Base-by-base conservation (phyloP, 495 filamentous ascomycete genomes). In the Astrothelium macrocarpum region DNA sequence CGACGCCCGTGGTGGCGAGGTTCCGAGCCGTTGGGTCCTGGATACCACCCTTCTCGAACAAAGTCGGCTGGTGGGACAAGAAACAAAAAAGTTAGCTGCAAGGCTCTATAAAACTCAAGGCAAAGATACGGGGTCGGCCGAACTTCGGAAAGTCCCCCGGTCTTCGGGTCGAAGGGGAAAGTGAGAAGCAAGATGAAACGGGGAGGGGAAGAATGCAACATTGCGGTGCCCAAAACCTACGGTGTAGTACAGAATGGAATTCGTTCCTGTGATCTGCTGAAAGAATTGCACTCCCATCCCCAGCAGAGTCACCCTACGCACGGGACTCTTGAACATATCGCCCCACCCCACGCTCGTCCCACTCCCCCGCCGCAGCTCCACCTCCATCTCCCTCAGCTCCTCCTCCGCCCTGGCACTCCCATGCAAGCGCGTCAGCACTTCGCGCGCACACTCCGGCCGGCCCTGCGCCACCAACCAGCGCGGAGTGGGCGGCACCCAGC, bases 201-300 rank as follows among this genome's bases (percentile, higher is more conserved):
- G 34, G 34, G 5, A 39, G 34, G 34, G 34, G 34, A 39, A 14
- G 14, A 39, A 5, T 5, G 5, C 34, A 14, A 14, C 5, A 39
- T 39, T 5, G 34, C 34, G 14, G 34, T 39, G 20, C 25, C 10
- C 5, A 29, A 26, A 56, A 7, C 49, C 20, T 56, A 56, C 49
- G 1, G 49, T 16, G 29, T 56, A 56, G 25, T 56, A 56, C 49
- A 56, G 16, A 16, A 56, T 56, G 10, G 49, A 56, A 56, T 56
- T 56, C 20, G 49, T 56, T 20, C 49, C 49, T 23, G 49, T 56
- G 7, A 56, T 56, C 49, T 56, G 49, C 49, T 56, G 49, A 56
- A 56, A 56, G 25, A 56, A 56, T 23, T 56, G 49, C n/a, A 56
- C 49, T 7, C 49, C 49, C 49, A 56, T 56, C 20, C 49, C 49